Evolutionary conservation across 2,329 filamentous ascomycete species (phyloP).

Genomic region (Rhinocladiella mackenziei): DNA sequence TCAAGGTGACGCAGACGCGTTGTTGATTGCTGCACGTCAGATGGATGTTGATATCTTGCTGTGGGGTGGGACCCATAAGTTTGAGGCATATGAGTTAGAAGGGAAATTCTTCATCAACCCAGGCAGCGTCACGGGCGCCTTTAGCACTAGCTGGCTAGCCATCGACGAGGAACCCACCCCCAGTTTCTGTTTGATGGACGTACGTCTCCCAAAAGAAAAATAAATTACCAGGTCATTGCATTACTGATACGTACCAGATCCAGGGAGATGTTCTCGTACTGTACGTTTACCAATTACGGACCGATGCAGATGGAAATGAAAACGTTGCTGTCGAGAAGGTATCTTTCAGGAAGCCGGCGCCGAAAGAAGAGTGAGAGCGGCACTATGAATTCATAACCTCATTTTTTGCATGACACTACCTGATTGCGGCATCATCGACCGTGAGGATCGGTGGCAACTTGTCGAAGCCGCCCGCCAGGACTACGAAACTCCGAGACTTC

Average conservation of each 20-base stretch:
- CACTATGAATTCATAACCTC: not conserved
- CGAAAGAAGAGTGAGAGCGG: slow-evolving; percentile 33
- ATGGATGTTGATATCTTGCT: slow-evolving; percentile 68
- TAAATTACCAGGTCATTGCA: no score
- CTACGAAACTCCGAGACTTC: no score
- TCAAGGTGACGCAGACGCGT: slow-evolving; percentile 61
- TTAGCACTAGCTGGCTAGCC: slow-evolving; percentile 57
- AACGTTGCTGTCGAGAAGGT: slow-evolving; percentile 82
- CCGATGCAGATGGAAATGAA: slow-evolving; percentile 70
- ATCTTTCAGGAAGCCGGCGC: slow-evolving; percentile 73
- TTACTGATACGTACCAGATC: slow-evolving; percentile 54
- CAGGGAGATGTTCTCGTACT: slow-evolving; percentile 94
- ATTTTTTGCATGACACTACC: no score
- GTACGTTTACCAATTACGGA: slow-evolving; percentile 86
- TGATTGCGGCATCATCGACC: no score
- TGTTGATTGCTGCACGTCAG: slow-evolving; percentile 64
- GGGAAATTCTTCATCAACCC: slow-evolving; percentile 69
- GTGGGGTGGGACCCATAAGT: slow-evolving; percentile 66
- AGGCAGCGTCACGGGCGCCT: slow-evolving; percentile 63
- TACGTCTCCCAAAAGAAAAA: slow-evolving; percentile 51
- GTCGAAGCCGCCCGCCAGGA: no score
- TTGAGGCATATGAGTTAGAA: slow-evolving; percentile 68
- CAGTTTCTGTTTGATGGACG: slow-evolving; percentile 97
- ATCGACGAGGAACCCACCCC: slow-evolving; percentile 68
- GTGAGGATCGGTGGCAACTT: no score